These are phyloP conservation scores for Pecoramyces ruminantium DNA, from an alignment of 192 early-diverging fungal species.

Conservation along the genomic window DNA sequence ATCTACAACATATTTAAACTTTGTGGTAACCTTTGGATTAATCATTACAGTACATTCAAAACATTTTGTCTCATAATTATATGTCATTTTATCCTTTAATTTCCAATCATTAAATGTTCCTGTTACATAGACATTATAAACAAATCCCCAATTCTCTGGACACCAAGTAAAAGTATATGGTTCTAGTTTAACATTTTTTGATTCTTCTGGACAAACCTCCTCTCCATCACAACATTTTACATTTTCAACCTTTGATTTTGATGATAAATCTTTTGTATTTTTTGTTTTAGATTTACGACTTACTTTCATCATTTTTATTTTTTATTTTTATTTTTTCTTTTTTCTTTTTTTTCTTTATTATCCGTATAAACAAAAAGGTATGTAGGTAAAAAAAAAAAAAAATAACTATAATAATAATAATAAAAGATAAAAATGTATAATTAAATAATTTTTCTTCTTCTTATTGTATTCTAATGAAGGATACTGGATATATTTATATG, in stretches of 20 bases:
- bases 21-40: neutral
- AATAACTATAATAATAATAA: too few relatives aligned
- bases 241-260: neutral
- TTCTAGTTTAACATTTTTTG: neutral
- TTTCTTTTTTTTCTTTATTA: too few relatives aligned
- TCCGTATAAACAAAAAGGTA: too few relatives aligned
- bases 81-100: neutral
- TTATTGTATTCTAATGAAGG: too few relatives aligned
- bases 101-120: neutral
- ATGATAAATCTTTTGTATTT: neutral
- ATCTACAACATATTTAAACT: neutral
- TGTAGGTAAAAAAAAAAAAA: too few relatives aligned
- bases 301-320: neutral
- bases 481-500: too few relatives aligned
- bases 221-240: neutral
- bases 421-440: too few relatives aligned
- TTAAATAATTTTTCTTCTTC: too few relatives aligned
- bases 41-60: neutral
- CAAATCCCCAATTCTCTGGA: neutral
- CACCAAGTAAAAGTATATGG: neutral
- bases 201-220: neutral
- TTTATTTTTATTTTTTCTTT: too few relatives aligned
- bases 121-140: neutral
- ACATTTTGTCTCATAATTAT: neutral
- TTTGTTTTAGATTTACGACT: neutral